Base-by-base conservation (phyloP, 2,329 filamentous ascomycete genomes). In the Penicillium sp. region DNA sequence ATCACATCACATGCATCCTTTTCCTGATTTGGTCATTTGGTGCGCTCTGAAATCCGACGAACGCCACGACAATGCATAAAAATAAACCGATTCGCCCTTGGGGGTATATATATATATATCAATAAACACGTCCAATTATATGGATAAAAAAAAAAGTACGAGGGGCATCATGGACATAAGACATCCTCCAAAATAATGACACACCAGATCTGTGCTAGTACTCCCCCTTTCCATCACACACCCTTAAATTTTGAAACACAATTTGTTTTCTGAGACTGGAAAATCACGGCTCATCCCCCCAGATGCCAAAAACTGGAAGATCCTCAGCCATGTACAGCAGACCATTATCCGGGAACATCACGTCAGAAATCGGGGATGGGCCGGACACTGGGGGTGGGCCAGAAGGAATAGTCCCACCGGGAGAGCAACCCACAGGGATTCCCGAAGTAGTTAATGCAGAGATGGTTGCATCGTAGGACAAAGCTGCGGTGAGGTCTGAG, bases 261-360 rank as follows among this genome's bases (percentile, higher is more conserved):
- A 21, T 12, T 27, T 6, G 9, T 15, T 43, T 21, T 6, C 31
- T 7, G 6, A 29, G 2, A 9, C 19, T 17, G n/a, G 4, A 15
- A 27, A 31, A 44, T 64, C 60, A 68, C 13, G 61, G 38, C 21
- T 73, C 63, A 1, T 61, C 70, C 50, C 59, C 66, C 68, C 71
- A 73, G 6, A 72, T 61, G 4, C 70, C 71, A 54, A 73, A 72
- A 1, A 70, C 66, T 0, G 70, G 68, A 8, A 73, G 59, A 53
- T 73, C 71, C 33, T 73, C 71, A 0, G 71, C 70, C 68, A 72
- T 70, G 35, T 73, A 73, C 7, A 73, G 54, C 15, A 73, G 60
- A 1, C 70, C 70, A 41, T 72, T 72, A 5, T 72, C 70, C 0
- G 71, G 66, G 17, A 73, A 62, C 6, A 73, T 65, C 39, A 72